These are phyloP conservation scores for Trichoderma sp. DNA, from an alignment of 2,329 filamentous ascomycete genomes.

Conservation along the genomic window DNA sequence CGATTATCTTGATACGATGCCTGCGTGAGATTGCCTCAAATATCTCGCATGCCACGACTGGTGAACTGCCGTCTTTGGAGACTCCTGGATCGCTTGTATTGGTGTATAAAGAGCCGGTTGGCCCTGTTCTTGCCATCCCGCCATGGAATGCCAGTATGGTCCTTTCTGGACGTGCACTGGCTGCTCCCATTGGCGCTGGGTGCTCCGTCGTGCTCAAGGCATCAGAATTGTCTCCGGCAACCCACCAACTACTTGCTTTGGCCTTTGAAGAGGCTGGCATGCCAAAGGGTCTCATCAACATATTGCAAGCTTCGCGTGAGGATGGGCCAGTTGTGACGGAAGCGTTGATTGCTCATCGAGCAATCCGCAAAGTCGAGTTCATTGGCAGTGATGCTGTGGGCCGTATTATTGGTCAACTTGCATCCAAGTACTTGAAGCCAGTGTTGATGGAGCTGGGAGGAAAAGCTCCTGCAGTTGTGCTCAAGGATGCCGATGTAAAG, in stretches of 20 bases:
- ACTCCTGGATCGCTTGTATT: not conserved
- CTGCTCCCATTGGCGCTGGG: not conserved
- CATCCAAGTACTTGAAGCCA: slow-evolving; percentile 44
- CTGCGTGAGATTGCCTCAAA: slow-evolving; percentile 45
- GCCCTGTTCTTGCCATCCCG: slow-evolving; percentile 74
- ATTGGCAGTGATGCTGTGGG: slow-evolving; percentile 45
- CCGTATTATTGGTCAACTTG: slow-evolving; percentile 37
- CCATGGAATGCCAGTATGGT: slow-evolving; percentile 52
- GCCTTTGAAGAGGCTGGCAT: slow-evolving; percentile 42
- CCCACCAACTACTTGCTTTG: slow-evolving; percentile 34
- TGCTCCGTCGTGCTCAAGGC: slow-evolving; percentile 31
- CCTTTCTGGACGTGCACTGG: not conserved
- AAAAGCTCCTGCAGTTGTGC: slow-evolving; percentile 44
- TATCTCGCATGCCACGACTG: slow-evolving; percentile 27
- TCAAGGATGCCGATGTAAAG: slow-evolving; percentile 45
- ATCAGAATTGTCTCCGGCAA: slow-evolving; percentile 34
- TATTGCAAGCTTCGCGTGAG: slow-evolving; percentile 33
- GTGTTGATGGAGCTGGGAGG: slow-evolving; percentile 49
- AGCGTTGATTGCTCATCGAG: slow-evolving; percentile 36
- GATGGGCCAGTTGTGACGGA: slow-evolving; percentile 37
- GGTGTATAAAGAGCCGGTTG: slow-evolving; percentile 65
- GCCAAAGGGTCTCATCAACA: slow-evolving; percentile 42
- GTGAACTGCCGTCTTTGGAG: slow-evolving; percentile 1
- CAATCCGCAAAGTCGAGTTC: slow-evolving; percentile 43
- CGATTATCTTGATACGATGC: slow-evolving; percentile 35